Conservation (phyloP, 2,329 filamentous ascomycete species). For the Geoglossum cookeanum region DNA sequence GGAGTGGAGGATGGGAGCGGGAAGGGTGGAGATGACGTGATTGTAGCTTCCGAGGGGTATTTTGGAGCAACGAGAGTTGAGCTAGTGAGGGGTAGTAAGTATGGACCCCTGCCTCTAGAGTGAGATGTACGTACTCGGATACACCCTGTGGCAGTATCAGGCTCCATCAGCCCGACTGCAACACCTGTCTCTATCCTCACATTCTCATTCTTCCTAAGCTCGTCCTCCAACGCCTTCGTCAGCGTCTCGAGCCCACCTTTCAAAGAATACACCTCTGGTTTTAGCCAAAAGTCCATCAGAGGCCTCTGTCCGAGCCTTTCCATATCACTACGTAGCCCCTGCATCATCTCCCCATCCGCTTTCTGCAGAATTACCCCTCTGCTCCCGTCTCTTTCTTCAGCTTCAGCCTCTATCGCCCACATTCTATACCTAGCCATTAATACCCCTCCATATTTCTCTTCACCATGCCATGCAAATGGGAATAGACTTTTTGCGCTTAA, state of each 20-base stretch:
- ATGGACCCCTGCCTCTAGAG: neutral
- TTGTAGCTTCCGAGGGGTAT: conserved; percentile 22
- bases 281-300: neutral
- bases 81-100: neutral
- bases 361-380: neutral
- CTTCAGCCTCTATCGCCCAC: neutral
- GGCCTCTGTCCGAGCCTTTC: neutral
- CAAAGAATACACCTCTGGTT: conserved; percentile 26
- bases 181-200: conserved; percentile 36
- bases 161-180: conserved; percentile 27
- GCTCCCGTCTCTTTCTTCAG: neutral
- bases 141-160: neutral
- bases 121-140: neutral
- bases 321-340: neutral
- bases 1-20: conserved; percentile 15
- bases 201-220: conserved; percentile 33
- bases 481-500: conserved; percentile 53
- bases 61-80: conserved; percentile 23
- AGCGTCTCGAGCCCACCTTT: conserved; percentile 44
- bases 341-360: neutral
- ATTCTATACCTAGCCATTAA: conserved; percentile 5
- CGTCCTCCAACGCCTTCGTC: conserved; percentile 31
- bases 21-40: conserved; percentile 47
- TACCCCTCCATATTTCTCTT: conserved; percentile 17
- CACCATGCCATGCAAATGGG: conserved; percentile 29